Evolutionary conservation across 176 grass and related monocot species (phyloP).

Genomic region (Alopecurus myosuroides): DNA sequence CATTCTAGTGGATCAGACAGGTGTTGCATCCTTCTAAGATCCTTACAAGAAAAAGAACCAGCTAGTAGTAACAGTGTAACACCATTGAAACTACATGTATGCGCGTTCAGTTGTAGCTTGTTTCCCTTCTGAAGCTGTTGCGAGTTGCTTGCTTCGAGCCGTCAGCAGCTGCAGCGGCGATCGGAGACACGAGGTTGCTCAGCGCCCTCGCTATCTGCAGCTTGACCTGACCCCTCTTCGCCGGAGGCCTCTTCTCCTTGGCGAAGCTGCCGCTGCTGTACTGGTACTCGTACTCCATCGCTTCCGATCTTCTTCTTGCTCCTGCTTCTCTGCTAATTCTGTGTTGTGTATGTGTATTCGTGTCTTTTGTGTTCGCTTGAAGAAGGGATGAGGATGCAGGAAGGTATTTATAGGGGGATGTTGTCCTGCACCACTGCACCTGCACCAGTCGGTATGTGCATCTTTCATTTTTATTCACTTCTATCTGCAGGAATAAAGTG

Average conservation of each 20-base stretch:
- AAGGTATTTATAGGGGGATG: constrained; percentile 26
- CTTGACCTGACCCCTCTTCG: constrained; percentile 40
- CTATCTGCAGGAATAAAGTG: constrained; percentile 10
- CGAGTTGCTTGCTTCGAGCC: background rate
- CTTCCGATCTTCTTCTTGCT: background rate
- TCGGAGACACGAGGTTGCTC: constrained; percentile 23
- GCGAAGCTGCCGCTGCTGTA: background rate
- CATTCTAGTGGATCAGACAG: background rate
- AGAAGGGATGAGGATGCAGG: background rate
- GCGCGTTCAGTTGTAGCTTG: constrained; percentile 9
- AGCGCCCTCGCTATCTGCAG: constrained; percentile 28
- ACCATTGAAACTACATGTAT: background rate
- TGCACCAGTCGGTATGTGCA: background rate
- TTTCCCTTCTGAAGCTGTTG: constrained; percentile 19
- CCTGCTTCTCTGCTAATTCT: background rate
- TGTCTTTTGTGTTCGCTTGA: background rate
- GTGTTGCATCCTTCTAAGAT: background rate
- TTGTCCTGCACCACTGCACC: background rate
- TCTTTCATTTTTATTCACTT: background rate
- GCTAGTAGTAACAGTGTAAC: background rate
- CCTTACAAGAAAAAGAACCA: background rate
- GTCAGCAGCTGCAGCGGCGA: background rate
- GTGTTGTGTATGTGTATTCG: background rate
- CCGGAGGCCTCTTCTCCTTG: constrained; percentile 46
- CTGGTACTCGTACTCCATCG: constrained; percentile 31